Evolutionary conservation across 208 protist genomes (phyloP), one percentile per base, ranked within the genome.

Genomic region (Trypanosoma scelopori): DNA sequence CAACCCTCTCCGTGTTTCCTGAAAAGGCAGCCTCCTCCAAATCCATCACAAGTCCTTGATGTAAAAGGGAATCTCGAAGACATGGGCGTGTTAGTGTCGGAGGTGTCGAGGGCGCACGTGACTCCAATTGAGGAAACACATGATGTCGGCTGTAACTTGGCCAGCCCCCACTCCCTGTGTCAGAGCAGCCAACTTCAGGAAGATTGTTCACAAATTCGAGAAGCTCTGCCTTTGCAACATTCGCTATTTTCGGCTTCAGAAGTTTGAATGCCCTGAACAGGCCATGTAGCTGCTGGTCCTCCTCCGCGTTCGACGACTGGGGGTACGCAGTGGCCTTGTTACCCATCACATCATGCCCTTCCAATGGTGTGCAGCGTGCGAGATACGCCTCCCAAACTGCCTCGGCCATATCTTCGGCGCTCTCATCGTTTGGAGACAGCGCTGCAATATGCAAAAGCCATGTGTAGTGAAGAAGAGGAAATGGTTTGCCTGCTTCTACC

Each of bases 51-150:
- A 91, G 77, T 12, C 48, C 35, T 20, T 66, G 69, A 58, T 91
- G 78, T 22, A 95, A 70, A 28, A 95, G 47, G 16, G 90, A 95
- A 71, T 95, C 90, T 9, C 74, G 73, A 37, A 93, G 78, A 3
- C 41, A 43, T 3, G 87, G 87, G n/a, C 22, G 41, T 20, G 27
- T 4, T 0, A 64, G 48, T 25, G 57, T 70, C 9, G 66, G 42
- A 20, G 27, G 46, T 5, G 16, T 25, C 16, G 23, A 64, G n/a
- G 27, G 1, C 12, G 42, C 61, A 5, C 65, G 65, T 16, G 71
- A 67, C 58, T 95, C 86, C 28, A 95, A 71, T 27, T 92, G 80
- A 18, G 80, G 81, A 64, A 95, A 93, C 18, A 70, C 57, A 49
- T 79, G 81, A 73, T 90, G 81, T 11, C 71, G 55, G 42, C 71